Conservation (phyloP, 805 yeast species). For the Spathaspora sp. region DNA sequence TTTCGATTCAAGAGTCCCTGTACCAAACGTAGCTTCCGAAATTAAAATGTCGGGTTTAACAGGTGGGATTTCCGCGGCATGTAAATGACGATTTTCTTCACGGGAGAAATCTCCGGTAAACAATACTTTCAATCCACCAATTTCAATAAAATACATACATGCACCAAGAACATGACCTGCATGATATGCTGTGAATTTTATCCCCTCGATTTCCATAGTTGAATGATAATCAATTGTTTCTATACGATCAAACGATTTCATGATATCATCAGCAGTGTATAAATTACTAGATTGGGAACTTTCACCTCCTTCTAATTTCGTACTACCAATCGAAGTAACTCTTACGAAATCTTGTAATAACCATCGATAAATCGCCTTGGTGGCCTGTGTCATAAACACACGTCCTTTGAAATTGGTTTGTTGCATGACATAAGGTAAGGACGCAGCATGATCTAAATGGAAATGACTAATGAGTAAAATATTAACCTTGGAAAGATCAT, state of each 20-base stretch:
- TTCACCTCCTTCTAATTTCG: conserved; percentile 41
- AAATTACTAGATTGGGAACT: conserved; percentile 51
- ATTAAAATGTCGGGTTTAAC: conserved; percentile 82
- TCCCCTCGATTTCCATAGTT: conserved; percentile 90
- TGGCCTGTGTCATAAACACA: conserved; percentile 98
- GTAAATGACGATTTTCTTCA: conserved; percentile 92
- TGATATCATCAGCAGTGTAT: conserved; percentile 87
- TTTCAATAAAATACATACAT: conserved; percentile 94
- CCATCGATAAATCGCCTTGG: conserved; percentile 97
- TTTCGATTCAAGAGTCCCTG: conserved; percentile 94
- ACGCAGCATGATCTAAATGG: conserved; percentile 97
- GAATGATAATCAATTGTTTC: conserved; percentile 96
- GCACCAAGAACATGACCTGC: conserved; percentile 99
- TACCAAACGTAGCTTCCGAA: conserved; percentile 95
- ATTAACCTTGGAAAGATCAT: conserved; percentile 84
- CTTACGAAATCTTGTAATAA: conserved; percentile 88
- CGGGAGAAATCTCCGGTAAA: conserved; percentile 98
- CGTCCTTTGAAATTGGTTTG: conserved; percentile 92
- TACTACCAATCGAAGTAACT: conserved; percentile 65
- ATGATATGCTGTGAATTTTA: conserved; percentile 94
- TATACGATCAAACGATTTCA: conserved; percentile 80
- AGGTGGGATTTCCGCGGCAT: conserved; percentile 92
- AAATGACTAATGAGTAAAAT: conserved; percentile 86
- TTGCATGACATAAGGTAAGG: conserved; percentile 96
- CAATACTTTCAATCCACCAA: conserved; percentile 82